Base-by-base conservation (phyloP, 2,329 filamentous ascomycete species). In the Penicillium sp. region DNA sequence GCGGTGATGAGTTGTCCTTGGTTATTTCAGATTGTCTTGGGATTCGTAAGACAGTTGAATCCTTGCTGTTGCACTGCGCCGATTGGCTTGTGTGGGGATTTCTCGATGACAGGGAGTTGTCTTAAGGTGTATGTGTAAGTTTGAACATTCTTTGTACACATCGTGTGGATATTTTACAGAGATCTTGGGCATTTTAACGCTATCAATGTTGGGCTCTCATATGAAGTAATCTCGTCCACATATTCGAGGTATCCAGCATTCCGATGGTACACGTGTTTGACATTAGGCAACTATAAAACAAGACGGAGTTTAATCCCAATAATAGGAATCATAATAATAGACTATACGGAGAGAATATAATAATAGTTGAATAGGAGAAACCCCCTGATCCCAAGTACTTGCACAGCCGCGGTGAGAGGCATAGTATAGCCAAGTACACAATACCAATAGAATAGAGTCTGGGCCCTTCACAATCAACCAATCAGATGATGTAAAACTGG, bases 71-170 rank as follows among this genome's bases (percentile, higher is more conserved):
- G 43, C 28, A 30, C 22, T 56, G 35, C 52, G 43, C 58, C 60
- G 60, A 61, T 61, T 61, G 59, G 59, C 37, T 28, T 50, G 44
- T 60, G 59, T 60, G 59, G 60, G 53, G 57, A 60, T 55, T 17
- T 22, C 19, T 14, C 6, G 57, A 57, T 51, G 52, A 53, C 36
- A 53, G 53, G 48, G 50, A 37, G 5, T 30, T 43, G 40, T 30
- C 46, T 55, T 38, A 40, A 40, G 33, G 28, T 31, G 28, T 16
- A 19, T 37, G 30, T 31, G 40, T 37, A 51, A 44, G 31, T 51
- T 50, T 25, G 37, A 41, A 50, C 11, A 12, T 31, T 31, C 30
- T 31, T 31, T n/a, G 26, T 41, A 35, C 19, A 35, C 19, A 19
- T 5, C 8, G 17, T 22, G 9, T 30, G 30, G 33, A 33, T 22